Conservation (phyloP, 2,329 filamentous ascomycete species). For the Aspergillus brunneoviolaceus region DNA sequence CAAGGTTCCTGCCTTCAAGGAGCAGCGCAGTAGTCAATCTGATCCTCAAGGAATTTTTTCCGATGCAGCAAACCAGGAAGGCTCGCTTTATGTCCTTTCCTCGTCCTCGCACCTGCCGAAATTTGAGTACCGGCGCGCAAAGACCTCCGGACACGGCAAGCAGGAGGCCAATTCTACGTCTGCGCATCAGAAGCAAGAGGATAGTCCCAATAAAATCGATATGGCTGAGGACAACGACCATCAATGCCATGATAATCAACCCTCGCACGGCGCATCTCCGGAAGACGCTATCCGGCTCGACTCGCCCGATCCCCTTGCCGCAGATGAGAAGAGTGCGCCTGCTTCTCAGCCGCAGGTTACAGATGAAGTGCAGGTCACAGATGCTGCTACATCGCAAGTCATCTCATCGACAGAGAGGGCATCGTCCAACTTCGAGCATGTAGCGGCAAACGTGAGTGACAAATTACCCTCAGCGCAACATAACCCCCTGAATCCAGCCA, state of each 20-base stretch:
- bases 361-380: conserved; percentile 10
- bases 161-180: conserved; percentile 11
- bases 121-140: conserved; percentile 39
- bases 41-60: neutral
- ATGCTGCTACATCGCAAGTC: conserved; percentile 17
- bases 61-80: conserved; percentile 9
- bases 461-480: conserved; percentile 41
- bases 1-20: neutral
- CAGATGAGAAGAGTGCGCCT: neutral
- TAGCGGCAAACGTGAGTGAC: conserved; percentile 26
- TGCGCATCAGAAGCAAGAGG: neutral
- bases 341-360: conserved; percentile 16
- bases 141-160: conserved; percentile 10
- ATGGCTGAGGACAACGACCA: neutral
- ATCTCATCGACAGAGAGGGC: conserved; percentile 10
- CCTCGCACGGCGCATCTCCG: neutral
- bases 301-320: neutral
- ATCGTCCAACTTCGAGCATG: conserved; percentile 9
- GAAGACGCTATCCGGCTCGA: neutral
- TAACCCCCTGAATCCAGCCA: conserved; percentile 27
- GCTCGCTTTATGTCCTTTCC: conserved; percentile 32
- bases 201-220: neutral
- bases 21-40: neutral
- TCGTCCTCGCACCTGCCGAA: conserved; percentile 40
- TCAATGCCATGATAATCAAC: neutral